Evolutionary conservation across 2,329 filamentous ascomycete genomes (phyloP), one percentile per base, ranked within the genome.

Genomic region (Neofusicoccum sp.): DNA sequence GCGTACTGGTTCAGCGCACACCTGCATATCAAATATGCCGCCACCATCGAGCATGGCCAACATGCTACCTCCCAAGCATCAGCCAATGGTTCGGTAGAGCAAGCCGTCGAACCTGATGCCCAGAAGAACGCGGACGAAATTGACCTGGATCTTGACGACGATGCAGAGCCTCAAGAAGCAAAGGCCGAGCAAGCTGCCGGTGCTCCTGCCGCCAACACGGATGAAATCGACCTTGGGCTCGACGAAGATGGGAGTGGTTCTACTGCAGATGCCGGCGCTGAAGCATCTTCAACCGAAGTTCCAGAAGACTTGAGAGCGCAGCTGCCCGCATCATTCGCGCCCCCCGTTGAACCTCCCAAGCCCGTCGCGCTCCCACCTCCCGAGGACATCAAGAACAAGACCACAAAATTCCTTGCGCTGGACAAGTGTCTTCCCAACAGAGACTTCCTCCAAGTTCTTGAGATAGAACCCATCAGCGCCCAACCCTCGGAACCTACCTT

Each of bases 1-100:
- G 83, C 84, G 0, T 89, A 92, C 74, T 99, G 95, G 95, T 97
- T 98, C 67, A 83, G 80, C 41, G 95, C 93, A 2, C 95, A 99
- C 77, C 78, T 98, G 78, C 95, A 99, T 76, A 88, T 90, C 80
- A 96, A 94, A 73, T 98, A 90, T 73, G 78, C 89, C 0, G 95
- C 93, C 0, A 65, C 82, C 1, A 76, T 88, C 52, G 71, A 82
- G 5, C 81, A 87, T 66, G 14, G 70, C 79, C 22, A n/a, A 12
- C 70, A 72, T 3, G 28, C 31, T 45, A 31, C 41, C 11, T 6
- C 14, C 9, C 28, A 47, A 28, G 43, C 48, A 3, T 34, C 36
- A 4, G 33, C 31, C n/a, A 31, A 11, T 22, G 16, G 16, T 2
- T 64, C 7, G 4, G 56, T 9, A 29, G 65, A 14, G 63, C 59